A percentile compares a stretch with the other conserved stretches of the same genome.
Evolutionary conservation across 2,329 filamentous ascomycete species (phyloP).

Genomic region (Ramularia endophylla): DNA sequence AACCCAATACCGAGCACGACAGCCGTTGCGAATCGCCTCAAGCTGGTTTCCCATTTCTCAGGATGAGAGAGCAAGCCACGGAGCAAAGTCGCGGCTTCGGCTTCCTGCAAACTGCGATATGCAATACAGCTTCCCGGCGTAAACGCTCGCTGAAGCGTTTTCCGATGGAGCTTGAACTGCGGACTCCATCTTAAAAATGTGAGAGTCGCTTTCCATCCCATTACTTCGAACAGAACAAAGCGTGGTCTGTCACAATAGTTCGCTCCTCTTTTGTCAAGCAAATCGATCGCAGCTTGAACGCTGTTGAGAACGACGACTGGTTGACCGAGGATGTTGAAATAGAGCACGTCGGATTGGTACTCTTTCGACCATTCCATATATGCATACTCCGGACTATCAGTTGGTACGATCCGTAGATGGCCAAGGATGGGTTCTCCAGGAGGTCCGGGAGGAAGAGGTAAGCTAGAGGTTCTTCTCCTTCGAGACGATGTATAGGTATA

Average conservation of each 20-base stretch:
- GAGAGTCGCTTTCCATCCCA: constrained; percentile 43
- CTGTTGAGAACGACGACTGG: constrained; percentile 40
- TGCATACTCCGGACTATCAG: constrained; percentile 19
- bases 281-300: constrained; percentile 30
- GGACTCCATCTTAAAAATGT: constrained; percentile 40
- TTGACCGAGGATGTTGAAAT: constrained; percentile 38
- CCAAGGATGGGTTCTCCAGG: constrained; percentile 21
- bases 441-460: constrained; percentile 22
- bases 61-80: constrained; percentile 36
- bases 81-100: constrained; percentile 40
- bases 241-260: constrained; percentile 35
- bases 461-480: constrained; percentile 1
- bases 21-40: constrained; percentile 35
- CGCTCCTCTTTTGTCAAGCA: constrained; percentile 34
- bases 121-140: constrained; percentile 37
- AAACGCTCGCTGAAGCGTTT: constrained; percentile 39
- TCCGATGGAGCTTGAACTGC: constrained; percentile 37
- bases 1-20: constrained; percentile 41
- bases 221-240: constrained; percentile 23
- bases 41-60: constrained; percentile 30
- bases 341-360: constrained; percentile 29
- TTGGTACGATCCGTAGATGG: constrained; percentile 20
- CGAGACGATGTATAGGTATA: no score
- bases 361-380: constrained; percentile 17
- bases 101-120: constrained; percentile 40